Evolutionary conservation across 306 rosid species (phyloP).

Genomic region (Cucumis melo): DNA sequence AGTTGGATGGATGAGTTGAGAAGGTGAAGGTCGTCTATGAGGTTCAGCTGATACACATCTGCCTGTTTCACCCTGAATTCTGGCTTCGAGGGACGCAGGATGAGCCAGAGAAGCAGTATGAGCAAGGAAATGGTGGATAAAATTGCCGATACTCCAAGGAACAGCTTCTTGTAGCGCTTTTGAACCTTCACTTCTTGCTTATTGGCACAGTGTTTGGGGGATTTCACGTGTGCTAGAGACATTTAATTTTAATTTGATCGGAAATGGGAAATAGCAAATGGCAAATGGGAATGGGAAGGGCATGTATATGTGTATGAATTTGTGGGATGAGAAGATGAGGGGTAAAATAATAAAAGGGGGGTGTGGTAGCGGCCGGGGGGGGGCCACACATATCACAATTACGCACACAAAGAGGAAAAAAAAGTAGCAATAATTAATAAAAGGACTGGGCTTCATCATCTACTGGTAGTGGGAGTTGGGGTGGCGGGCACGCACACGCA

Average conservation of each 20-base stretch:
- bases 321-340: no score
- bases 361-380: no score
- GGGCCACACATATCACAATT: no score
- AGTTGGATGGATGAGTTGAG: constrained; percentile 78
- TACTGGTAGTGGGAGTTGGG: not conserved
- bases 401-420: not conserved
- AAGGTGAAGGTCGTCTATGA: constrained; percentile 36
- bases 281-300: no score
- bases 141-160: constrained; percentile 30
- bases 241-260: no score
- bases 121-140: constrained; percentile 37
- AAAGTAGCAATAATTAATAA: constrained; percentile 37
- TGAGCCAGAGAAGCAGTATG: constrained; percentile 42
- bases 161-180: constrained; percentile 49
- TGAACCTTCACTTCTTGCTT: constrained; percentile 30
- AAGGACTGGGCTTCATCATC: constrained; percentile 5
- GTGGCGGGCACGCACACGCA: not conserved
- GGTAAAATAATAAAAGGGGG: no score
- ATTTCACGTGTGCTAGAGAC: constrained; percentile 42
- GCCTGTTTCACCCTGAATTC: constrained; percentile 58
- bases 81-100: constrained; percentile 66
- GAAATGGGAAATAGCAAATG: no score
- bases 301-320: no score
- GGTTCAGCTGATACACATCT: constrained; percentile 60
- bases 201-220: constrained; percentile 76